Base-by-base conservation (phyloP, 139 green algal species). In the Chlorella ohadii region DNA sequence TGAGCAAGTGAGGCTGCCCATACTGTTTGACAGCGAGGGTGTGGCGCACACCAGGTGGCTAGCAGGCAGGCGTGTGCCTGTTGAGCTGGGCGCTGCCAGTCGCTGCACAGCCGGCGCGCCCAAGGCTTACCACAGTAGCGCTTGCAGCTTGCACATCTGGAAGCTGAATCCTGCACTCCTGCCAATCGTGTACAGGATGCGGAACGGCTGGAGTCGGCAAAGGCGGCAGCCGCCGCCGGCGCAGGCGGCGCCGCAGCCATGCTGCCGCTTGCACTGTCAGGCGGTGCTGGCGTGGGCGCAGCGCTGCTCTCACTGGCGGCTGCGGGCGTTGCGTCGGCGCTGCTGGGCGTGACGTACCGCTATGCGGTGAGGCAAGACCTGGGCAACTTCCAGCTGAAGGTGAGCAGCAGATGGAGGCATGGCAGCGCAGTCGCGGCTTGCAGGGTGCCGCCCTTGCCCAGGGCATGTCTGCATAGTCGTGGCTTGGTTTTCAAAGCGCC, bases 141-240 rank as follows among this genome's bases (percentile, higher is more conserved):
- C 28, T 20, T 6, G 44, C 44, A 51, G 22, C 15, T 19, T 59
- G 12, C 51, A 59, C 12, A 59, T 20, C 51, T 2, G 2, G 51
- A 23, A 23, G 51, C 51, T 59, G 12, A 59, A 61, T 16, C 19
- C 38, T 16, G 6, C 2, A 31, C 25, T 25, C 23, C 38, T 31
- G 5, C 47, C 27, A 36, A 3, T 34, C 27, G 72, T 33, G 19
- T 78, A 27, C 86, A 93, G 90, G 91, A 92, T 7, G 84, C 78
- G 0, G 92, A 94, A 22, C 87, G 88, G 1, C 34, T 87, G 0
- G 92, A 96, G 83, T 92, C 89, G 4, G 84, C 74, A 27, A 96
- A 95, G 87, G 93, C 89, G 23, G 93, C 87, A 0, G 86, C 79
- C 0, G 34, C 89, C 4, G 89, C 92, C 1, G 87, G 74, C 16